Percentiles rank a stretch among this genome's conserved stretches.
Conservation (phyloP, 2,329 filamentous ascomycete species). For the Ophiostoma triangulosporum region DNA sequence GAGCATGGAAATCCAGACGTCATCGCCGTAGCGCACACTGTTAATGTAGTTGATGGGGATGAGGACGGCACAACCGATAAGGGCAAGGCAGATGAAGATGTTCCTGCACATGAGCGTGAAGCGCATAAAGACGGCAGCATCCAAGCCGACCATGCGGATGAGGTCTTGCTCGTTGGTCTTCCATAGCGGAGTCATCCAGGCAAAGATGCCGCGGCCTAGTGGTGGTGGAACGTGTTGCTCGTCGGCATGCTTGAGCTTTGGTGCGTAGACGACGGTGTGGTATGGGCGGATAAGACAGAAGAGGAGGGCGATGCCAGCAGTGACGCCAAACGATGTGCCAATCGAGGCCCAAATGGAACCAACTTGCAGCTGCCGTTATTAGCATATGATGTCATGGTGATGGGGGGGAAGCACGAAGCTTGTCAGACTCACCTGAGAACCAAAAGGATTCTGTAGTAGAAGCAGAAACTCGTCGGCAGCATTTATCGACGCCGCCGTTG, state of each 20-base stretch:
- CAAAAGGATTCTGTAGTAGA: slow-evolving; percentile 36
- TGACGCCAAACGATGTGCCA: slow-evolving; percentile 64
- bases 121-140: slow-evolving; percentile 80
- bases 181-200: slow-evolving; percentile 72
- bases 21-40: slow-evolving; percentile 23
- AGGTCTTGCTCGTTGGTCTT: slow-evolving; percentile 64
- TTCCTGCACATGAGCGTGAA: slow-evolving; percentile 86
- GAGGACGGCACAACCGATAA: slow-evolving; percentile 64
- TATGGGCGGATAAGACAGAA: slow-evolving; percentile 88
- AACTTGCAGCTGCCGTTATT: slow-evolving; percentile 27
- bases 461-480: slow-evolving; percentile 28
- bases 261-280: slow-evolving; percentile 86
- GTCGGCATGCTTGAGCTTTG: slow-evolving; percentile 85
- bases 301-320: slow-evolving; percentile 56
- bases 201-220: slow-evolving; percentile 73
- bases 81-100: slow-evolving; percentile 60
- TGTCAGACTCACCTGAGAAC: slow-evolving; percentile 25
- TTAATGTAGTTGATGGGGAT: slow-evolving; percentile 64
- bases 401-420: not conserved
- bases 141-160: slow-evolving; percentile 73
- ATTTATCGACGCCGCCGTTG: not conserved
- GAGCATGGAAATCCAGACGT: slow-evolving; percentile 43
- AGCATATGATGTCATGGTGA: not conserved
- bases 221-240: slow-evolving; percentile 78
- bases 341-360: slow-evolving; percentile 66